Evolutionary conservation across 176 grass and related monocot species (phyloP), one percentile per base, ranked within the genome.

Genomic region (Eragrostis nindensis): DNA sequence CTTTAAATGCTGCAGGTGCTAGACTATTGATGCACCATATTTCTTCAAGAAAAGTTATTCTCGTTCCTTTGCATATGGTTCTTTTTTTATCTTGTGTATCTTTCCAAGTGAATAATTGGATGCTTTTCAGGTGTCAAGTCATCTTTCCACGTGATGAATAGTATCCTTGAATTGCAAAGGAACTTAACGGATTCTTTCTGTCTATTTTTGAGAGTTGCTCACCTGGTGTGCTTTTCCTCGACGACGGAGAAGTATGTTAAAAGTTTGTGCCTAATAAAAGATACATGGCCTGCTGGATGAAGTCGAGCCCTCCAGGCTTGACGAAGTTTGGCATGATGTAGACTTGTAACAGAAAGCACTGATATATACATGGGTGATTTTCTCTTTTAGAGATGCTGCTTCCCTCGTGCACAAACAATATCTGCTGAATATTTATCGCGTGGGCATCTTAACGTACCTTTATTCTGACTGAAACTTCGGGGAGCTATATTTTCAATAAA

Each of bases 341-440:
- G 71, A 52, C 61, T n/a, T 62, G 70, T 61, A 56, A 56, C 45
- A 70, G 30, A 67, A 73, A 85, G 41, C 29, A 44, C 15, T 77
- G 48, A 32, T 76, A 25, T 54, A 21, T 36, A 9, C 62, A 29
- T 6, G 15, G 48, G 38, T 46, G 47, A 8, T 53, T 53, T 80
- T 70, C 17, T 72, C 48, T 25, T 81, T 24, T 25, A 8, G 50
- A 90, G 87, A 86, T 89, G 73, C 87, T 50, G 39, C 83, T 72
- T 26, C 44, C 7, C 46, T 44, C 18, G 25, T 47, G 14, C 48
- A 4, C 48, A 18, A 64, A 45, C 14, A 64, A 60, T 59, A 46
- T 84, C 38, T 15, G 15, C 7, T 0, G 81, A 84, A 80, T 74
- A 68, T 80, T 65, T 74, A 80, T 75, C 62, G 45, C 50, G 26